A percentile compares a stretch with the other conserved stretches of the same genome.
phyloP scores from a whole-genome alignment of 2,329 filamentous ascomycete genomes.

The Stemphylium vesicarium region DNA sequence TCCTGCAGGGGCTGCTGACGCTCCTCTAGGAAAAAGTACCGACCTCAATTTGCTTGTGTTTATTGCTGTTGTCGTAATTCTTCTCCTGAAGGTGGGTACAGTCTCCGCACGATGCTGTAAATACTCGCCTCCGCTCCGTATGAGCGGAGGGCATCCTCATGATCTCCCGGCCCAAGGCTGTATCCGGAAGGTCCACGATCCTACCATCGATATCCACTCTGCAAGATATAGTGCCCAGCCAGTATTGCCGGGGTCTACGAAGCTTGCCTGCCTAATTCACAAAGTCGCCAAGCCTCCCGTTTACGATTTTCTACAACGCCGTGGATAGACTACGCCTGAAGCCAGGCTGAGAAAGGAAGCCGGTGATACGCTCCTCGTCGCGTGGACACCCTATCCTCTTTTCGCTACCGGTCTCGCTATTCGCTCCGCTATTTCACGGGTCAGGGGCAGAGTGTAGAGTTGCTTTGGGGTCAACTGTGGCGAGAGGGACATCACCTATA shows the following conservation, averaged over 20 bases:
- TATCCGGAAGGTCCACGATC: slow-evolving; percentile 24
- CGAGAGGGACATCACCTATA: slow-evolving; percentile 17
- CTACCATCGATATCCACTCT: slow-evolving; percentile 9
- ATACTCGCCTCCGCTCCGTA: slow-evolving; percentile 2
- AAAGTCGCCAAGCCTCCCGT: slow-evolving; percentile 21
- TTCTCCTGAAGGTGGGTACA: background rate
- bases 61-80: background rate
- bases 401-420: slow-evolving; percentile 8
- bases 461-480: slow-evolving; percentile 4
- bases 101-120: background rate
- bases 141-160: slow-evolving; percentile 9
- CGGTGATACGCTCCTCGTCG: slow-evolving; percentile 11
- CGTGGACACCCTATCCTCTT: slow-evolving; percentile 9
- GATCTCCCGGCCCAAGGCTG: slow-evolving; percentile 12
- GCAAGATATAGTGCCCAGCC: slow-evolving; percentile 26
- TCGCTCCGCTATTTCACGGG: slow-evolving; percentile 1
- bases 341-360: slow-evolving; percentile 20
- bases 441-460: slow-evolving; percentile 1
- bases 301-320: slow-evolving; percentile 9
- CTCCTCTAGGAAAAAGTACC: slow-evolving; percentile 2
- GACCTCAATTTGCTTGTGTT: background rate
- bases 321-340: slow-evolving; percentile 9
- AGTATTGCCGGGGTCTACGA: slow-evolving; percentile 9
- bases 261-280: slow-evolving; percentile 28
- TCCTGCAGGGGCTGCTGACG: slow-evolving; percentile 20